These are phyloP conservation scores for Nicotiana otophora DNA, from an alignment of 257 asterid genomes.

Conservation along the genomic window DNA sequence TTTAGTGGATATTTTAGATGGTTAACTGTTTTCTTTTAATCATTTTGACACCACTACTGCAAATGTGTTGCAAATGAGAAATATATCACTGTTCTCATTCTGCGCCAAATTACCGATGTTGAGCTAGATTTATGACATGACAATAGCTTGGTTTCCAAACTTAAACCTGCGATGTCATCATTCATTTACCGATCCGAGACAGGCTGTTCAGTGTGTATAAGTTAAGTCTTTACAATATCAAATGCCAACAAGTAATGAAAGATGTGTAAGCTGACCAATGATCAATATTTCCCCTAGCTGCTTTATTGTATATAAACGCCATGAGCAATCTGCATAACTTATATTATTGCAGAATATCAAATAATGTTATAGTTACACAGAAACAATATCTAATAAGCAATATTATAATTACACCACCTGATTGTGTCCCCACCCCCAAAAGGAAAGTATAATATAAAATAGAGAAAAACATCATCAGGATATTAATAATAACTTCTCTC, in stretches of 20 bases:
- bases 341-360: background rate
- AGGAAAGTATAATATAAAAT: background rate
- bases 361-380: background rate
- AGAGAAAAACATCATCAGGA: background rate
- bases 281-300: background rate
- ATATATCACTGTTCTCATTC: too few species aligned
- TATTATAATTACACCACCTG: background rate
- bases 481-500: background rate
- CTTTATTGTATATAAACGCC: background rate
- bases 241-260: background rate
- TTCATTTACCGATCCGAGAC: too few species aligned
- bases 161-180: too few species aligned
- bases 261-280: background rate
- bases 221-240: background rate
- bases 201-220: background rate
- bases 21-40: too few species aligned
- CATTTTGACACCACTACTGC: too few species aligned
- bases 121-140: too few species aligned
- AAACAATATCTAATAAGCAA: slow-evolving; percentile 3
- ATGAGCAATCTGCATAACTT: background rate
- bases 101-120: too few species aligned
- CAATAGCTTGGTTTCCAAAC: too few species aligned
- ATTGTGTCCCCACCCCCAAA: background rate
- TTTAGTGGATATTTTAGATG: too few species aligned
- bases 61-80: too few species aligned